Evolutionary conservation across 2,329 filamentous ascomycete species (phyloP).

Genomic region (Diaporthe sp.): DNA sequence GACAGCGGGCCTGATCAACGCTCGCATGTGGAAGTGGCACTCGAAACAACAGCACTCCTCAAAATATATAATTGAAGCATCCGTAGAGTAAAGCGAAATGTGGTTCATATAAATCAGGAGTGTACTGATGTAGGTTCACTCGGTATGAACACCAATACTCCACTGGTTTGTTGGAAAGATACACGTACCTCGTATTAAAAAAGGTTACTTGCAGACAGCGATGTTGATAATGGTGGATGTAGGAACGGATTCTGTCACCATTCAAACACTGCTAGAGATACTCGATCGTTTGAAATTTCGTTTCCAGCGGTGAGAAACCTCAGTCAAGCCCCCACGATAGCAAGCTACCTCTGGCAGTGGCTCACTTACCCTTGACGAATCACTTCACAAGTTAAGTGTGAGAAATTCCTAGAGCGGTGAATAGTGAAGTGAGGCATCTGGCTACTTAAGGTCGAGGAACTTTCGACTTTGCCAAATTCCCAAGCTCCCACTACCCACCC

Average conservation of each 20-base stretch:
- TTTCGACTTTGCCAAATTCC: neutral
- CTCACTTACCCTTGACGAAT: neutral
- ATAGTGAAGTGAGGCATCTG: neutral
- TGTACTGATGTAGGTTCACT: neutral
- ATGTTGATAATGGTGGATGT: neutral
- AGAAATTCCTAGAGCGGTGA: neutral
- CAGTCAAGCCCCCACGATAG: neutral
- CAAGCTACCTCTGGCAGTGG: neutral
- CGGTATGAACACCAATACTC: neutral
- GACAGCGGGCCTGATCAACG: neutral
- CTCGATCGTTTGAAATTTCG: neutral
- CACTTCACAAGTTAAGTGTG: neutral
- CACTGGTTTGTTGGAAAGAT: neutral
- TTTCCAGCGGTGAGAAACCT: neutral
- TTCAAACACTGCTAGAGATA: neutral
- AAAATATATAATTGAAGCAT: neutral
- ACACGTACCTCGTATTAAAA: neutral
- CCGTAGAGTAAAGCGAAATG: neutral
- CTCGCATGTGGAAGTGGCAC: neutral
- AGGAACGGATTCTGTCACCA: neutral
- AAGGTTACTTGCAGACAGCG: neutral
- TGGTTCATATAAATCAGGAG: neutral
- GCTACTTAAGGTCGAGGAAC: neutral
- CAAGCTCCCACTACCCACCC: too few relatives aligned
- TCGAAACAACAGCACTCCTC: neutral